A percentile compares a stretch with the other conserved stretches of the same genome.
Conservation (phyloP, 495 filamentous ascomycete genomes). For the Pseudoneurospora amorphoporcata region DNA sequence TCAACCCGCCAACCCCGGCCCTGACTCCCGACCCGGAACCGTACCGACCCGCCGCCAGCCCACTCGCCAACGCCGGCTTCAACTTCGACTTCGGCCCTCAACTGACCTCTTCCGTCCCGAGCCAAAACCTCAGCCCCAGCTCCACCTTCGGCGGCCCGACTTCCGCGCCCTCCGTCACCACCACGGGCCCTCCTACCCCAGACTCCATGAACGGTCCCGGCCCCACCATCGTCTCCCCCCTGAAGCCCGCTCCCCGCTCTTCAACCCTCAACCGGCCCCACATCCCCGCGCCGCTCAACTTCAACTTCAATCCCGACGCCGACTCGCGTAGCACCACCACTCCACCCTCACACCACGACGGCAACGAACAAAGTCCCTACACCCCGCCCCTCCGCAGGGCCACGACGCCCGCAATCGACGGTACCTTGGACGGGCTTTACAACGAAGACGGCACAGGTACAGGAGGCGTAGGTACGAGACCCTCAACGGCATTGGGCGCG, state of each 20-base stretch:
- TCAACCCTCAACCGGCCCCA: conserved; percentile 10
- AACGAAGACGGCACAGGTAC: background rate
- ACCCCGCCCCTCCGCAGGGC: background rate
- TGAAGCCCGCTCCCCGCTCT: background rate
- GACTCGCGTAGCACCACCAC: conserved; percentile 14
- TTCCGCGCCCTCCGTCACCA: conserved; percentile 3
- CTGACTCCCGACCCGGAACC: background rate
- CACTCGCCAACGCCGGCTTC: conserved; percentile 15
- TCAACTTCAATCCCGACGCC: conserved; percentile 20
- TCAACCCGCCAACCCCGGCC: conserved; percentile 1
- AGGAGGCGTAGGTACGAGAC: background rate
- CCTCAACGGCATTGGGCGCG: background rate
- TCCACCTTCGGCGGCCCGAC: conserved; percentile 19
- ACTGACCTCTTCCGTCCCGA: conserved; percentile 4
- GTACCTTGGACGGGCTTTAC: background rate
- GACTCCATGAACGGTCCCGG: background rate
- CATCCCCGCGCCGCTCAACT: conserved; percentile 14
- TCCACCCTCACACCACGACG: background rate
- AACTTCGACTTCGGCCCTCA: conserved; percentile 21
- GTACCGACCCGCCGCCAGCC: conserved; percentile 4
- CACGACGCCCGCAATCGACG: conserved; percentile 6
- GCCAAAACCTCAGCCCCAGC: conserved; percentile 21
- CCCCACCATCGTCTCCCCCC: background rate
- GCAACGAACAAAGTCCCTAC: conserved; percentile 16
- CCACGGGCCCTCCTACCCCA: background rate